Evolutionary conservation across 192 early-diverging fungal genomes (phyloP).

Genomic region (Rhizophagus clarus): DNA sequence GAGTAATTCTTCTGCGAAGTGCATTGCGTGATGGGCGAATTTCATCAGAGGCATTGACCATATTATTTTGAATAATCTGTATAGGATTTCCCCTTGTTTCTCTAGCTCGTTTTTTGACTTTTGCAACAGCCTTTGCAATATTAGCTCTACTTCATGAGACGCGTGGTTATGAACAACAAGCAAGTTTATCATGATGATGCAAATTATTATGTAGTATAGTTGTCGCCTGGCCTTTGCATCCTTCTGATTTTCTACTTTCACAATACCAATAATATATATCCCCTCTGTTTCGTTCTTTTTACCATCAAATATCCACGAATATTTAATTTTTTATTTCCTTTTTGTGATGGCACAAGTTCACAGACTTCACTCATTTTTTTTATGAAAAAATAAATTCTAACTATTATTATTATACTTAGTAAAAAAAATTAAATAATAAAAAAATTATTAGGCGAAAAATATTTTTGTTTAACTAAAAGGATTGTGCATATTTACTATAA

Average conservation of each 20-base stretch:
- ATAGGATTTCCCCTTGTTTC: background rate
- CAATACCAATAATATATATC: slow-evolving; percentile 9
- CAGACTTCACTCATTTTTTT: too few relatives aligned
- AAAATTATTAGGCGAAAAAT: too few relatives aligned
- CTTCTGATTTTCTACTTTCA: background rate
- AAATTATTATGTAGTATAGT: background rate
- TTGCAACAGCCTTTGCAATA: background rate
- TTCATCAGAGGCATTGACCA: background rate
- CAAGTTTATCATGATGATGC: background rate
- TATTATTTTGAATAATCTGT: slow-evolving; percentile 15
- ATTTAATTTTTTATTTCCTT: too few relatives aligned
- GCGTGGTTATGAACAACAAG: background rate
- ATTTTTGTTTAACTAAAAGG: too few relatives aligned
- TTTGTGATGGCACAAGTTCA: too few relatives aligned
- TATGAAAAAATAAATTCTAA: too few relatives aligned
- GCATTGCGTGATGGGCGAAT: background rate
- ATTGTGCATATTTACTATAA: too few relatives aligned
- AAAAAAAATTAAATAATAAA: too few relatives aligned
- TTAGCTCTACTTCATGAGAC: background rate
- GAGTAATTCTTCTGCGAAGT: background rate
- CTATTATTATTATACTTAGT: too few relatives aligned
- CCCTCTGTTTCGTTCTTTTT: too few relatives aligned
- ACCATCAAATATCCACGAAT: too few relatives aligned
- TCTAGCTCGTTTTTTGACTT: background rate
- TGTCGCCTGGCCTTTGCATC: background rate